A percentile compares a stretch with the other conserved stretches of the same genome.
Conservation (phyloP, 306 rosid species). For the Canavalia ensiformis region DNA sequence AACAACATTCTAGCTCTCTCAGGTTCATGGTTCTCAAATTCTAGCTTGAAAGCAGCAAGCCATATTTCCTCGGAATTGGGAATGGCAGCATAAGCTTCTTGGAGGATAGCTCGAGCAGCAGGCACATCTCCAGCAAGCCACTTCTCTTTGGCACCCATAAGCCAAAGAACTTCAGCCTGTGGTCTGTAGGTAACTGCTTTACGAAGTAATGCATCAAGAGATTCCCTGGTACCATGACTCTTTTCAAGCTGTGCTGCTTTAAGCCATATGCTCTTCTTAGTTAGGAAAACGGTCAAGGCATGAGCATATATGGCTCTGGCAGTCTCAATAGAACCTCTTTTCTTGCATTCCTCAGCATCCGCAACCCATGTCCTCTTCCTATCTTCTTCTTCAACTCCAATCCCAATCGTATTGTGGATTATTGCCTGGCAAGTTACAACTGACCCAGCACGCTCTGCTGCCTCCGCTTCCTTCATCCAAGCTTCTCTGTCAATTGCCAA, state of each 20-base stretch:
- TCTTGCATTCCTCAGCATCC: constrained; percentile 96
- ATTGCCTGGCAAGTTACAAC: constrained; percentile 87
- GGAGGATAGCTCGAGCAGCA: constrained; percentile 87
- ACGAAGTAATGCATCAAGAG: constrained; percentile 87
- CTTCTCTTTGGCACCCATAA: constrained; percentile 98
- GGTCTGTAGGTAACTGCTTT: constrained; percentile 90
- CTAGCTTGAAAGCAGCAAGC: constrained; percentile 95
- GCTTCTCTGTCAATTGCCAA: constrained; percentile 80
- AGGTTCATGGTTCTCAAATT: constrained; percentile 91
- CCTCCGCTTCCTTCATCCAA: constrained; percentile 98
- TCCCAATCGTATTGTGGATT: constrained; percentile 73
- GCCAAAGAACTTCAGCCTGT: constrained; percentile 98
- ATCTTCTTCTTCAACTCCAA: constrained; percentile 96
- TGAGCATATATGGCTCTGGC: constrained; percentile 91
- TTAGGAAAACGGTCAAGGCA: constrained; percentile 84
- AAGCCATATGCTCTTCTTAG: constrained; percentile 96
- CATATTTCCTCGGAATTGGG: constrained; percentile 96
- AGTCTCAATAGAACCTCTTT: constrained; percentile 89
- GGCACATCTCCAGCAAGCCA: constrained; percentile 99
- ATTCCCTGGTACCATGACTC: constrained; percentile 91
- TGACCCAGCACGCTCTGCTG: constrained; percentile 87
- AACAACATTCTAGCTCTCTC: constrained; percentile 96
- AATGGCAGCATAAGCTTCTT: constrained; percentile 93
- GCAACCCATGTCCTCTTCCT: constrained; percentile 98
- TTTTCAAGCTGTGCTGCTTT: constrained; percentile 96